Evolutionary conservation across 768 basidiomycete genomes (phyloP).

Genomic region (Pulveroboletus ravenelii): DNA sequence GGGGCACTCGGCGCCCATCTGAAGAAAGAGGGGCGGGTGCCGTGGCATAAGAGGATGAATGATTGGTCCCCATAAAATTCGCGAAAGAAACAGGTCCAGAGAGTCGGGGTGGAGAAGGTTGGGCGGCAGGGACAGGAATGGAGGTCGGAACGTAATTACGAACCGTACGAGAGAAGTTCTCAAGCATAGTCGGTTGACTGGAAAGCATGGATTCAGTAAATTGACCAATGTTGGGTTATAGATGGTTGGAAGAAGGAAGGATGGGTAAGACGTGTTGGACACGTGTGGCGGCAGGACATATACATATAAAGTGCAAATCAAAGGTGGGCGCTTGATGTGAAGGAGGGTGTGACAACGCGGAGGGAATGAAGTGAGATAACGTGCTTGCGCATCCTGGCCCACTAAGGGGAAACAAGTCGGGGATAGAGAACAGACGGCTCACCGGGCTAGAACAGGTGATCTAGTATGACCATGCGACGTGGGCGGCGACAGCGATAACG

Average conservation of each 20-base stretch:
- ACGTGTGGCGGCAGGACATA: constrained; percentile 17
- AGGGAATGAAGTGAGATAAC: not conserved
- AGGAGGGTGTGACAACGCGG: constrained; percentile 16
- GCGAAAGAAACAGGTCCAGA: constrained; percentile 48
- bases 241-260: not conserved
- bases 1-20: constrained; percentile 8
- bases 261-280: not conserved
- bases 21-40: constrained; percentile 7
- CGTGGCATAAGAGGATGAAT: constrained; percentile 4
- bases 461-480: constrained; percentile 24
- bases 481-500: constrained; percentile 14
- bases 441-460: constrained; percentile 31
- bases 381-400: not conserved
- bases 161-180: constrained; percentile 48
- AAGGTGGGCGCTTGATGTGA: not conserved
- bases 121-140: constrained; percentile 44
- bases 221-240: not conserved
- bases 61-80: constrained; percentile 34
- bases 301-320: constrained; percentile 11
- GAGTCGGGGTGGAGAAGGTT: constrained; percentile 46
- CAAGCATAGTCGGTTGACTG: constrained; percentile 48
- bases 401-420: not conserved
- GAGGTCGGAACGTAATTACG: constrained; percentile 52
- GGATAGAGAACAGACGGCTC: constrained; percentile 8
- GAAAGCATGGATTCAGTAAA: constrained; percentile 13